A percentile compares a stretch with the other conserved stretches of the same genome.
phyloP scores from a whole-genome alignment of 75 land plant genomes.

The Pinus tabuliformis region DNA sequence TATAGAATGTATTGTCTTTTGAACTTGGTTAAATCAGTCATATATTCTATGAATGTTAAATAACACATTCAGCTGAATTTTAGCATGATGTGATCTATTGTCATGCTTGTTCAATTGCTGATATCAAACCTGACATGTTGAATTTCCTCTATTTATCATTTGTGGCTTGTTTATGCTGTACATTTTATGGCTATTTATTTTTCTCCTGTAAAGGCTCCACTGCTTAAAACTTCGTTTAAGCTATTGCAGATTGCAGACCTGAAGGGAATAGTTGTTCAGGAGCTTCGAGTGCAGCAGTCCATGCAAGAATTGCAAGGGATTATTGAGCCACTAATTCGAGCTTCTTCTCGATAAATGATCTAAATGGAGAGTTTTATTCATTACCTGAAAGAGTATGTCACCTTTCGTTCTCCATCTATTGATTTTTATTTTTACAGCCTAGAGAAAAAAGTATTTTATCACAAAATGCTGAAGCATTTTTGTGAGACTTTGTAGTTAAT shows the following conservation, averaged over 20 bases:
- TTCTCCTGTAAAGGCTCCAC: not conserved
- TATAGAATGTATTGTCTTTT: no score
- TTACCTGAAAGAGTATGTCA: no score
- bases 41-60: not conserved
- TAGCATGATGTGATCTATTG: not conserved
- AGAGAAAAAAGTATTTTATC: no score
- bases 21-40: not conserved
- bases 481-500: no score
- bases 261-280: slow-evolving; percentile 57
- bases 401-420: no score
- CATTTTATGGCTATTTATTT: not conserved
- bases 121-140: not conserved
- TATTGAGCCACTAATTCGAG: slow-evolving; percentile 36
- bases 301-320: slow-evolving; percentile 85
- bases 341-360: slow-evolving; percentile 21
- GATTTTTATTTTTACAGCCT: no score
- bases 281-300: slow-evolving; percentile 57
- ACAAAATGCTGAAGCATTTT: no score
- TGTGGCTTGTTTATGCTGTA: not conserved
- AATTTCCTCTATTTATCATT: not conserved
- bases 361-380: no score
- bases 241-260: slow-evolving; percentile 45
- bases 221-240: not conserved
- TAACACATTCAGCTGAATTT: not conserved
- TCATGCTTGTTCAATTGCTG: not conserved